Evolutionary conservation across 2,329 filamentous ascomycete genomes (phyloP).

Genomic region (Sarocladium kiliense): DNA sequence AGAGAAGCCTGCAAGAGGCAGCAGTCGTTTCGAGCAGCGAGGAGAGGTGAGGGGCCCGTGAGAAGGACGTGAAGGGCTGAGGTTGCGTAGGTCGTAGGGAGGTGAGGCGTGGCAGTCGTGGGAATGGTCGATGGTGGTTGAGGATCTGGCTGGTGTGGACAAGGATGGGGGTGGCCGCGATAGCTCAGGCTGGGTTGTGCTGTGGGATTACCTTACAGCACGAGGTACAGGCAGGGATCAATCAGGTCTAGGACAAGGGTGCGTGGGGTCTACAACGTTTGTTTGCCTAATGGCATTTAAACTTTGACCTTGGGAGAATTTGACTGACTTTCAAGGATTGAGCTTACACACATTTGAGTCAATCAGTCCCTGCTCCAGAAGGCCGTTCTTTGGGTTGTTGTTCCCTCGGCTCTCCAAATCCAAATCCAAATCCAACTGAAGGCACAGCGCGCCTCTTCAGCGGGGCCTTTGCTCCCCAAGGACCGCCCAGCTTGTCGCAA

Average conservation of each 20-base stretch:
- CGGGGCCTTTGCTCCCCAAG: neutral
- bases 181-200: neutral
- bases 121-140: neutral
- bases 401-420: too few relatives aligned
- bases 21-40: neutral
- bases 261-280: too few relatives aligned
- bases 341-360: neutral
- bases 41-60: neutral
- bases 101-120: neutral
- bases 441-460: neutral
- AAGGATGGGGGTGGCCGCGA: neutral
- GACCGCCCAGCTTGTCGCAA: neutral
- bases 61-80: neutral
- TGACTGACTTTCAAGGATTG: neutral
- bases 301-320: too few relatives aligned
- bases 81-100: neutral
- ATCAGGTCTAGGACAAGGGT: too few relatives aligned
- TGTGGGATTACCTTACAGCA: neutral
- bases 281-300: too few relatives aligned
- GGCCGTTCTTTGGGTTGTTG: too few relatives aligned
- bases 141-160: neutral
- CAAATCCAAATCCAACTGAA: too few relatives aligned
- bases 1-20: neutral
- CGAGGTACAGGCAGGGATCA: neutral
- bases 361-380: neutral